Percentiles rank a stretch among this genome's conserved stretches.
Evolutionary conservation across 2,329 filamentous ascomycete genomes (phyloP).

Genomic region (Pyrenophora graminea): DNA sequence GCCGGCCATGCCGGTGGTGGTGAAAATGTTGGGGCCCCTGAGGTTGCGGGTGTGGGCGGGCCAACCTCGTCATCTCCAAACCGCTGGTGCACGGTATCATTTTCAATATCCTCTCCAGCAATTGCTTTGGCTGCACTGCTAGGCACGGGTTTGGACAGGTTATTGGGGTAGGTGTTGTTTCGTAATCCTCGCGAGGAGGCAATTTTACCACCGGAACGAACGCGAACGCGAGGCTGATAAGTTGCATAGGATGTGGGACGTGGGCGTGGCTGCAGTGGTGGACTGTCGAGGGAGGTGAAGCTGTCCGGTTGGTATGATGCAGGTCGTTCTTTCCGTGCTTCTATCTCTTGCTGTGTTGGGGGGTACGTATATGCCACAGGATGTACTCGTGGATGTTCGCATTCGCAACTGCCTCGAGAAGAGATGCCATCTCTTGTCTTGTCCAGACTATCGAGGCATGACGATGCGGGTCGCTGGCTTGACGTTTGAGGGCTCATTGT

Average conservation of each 20-base stretch:
- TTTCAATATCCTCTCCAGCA: conserved; percentile 31
- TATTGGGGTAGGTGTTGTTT: conserved; percentile 28
- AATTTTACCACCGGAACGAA: conserved; percentile 34
- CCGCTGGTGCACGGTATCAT: conserved; percentile 23
- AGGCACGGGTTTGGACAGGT: conserved; percentile 30
- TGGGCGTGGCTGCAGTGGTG: conserved; percentile 20
- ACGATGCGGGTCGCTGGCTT: conserved; percentile 20
- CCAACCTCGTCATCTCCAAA: conserved; percentile 23
- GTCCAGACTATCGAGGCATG: conserved; percentile 18
- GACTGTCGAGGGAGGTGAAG: conserved; percentile 23
- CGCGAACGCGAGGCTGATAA: conserved; percentile 29
- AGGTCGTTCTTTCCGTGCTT: conserved; percentile 13
- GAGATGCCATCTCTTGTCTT: conserved; percentile 21
- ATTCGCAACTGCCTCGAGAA: conserved; percentile 21
- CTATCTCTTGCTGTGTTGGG: conserved; percentile 7
- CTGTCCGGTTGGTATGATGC: conserved; percentile 21
- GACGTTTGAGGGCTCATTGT: conserved; percentile 23
- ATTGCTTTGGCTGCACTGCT: conserved; percentile 21
- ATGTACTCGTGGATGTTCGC: conserved; percentile 19
- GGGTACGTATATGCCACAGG: conserved; percentile 22
- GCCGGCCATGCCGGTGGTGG: conserved; percentile 8
- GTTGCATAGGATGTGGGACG: conserved; percentile 34
- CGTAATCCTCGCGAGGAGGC: conserved; percentile 35
- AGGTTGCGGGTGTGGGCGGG: conserved; percentile 24
- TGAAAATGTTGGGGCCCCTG: conserved; percentile 7